Percentiles rank a stretch among this genome's conserved stretches.
These are phyloP conservation scores for Irpex sp. DNA, from an alignment of 1,284 basidiomycete species.

Conservation along the genomic window DNA sequence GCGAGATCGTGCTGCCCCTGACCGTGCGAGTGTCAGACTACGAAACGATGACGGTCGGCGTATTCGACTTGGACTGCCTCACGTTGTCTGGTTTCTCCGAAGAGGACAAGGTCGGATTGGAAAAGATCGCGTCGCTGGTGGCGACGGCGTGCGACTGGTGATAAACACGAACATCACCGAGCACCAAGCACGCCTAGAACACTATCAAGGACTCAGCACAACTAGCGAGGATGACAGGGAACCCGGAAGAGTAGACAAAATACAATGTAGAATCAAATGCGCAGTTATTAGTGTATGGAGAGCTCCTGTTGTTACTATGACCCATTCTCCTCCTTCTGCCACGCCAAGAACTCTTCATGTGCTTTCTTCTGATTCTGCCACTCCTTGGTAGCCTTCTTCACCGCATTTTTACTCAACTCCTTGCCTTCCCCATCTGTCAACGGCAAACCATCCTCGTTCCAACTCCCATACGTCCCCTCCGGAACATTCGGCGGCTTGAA, in stretches of 20 bases:
- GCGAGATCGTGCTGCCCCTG: conserved; percentile 83
- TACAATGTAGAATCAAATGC: background rate
- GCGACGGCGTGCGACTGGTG: conserved; percentile 57
- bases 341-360: conserved; percentile 73
- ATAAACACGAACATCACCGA: no score
- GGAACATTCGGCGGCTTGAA: conserved; percentile 82
- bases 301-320: background rate
- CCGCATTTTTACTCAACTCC: conserved; percentile 80
- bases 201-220: background rate
- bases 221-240: background rate
- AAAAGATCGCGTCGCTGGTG: conserved; percentile 65
- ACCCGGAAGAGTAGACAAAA: background rate
- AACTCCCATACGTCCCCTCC: conserved; percentile 69
- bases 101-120: conserved; percentile 70
- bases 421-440: conserved; percentile 81
- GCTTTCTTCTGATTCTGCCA: conserved; percentile 75
- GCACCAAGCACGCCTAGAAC: no score
- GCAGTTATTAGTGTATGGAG: background rate
- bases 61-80: conserved; percentile 84
- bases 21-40: conserved; percentile 33
- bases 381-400: conserved; percentile 83
- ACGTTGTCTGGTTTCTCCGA: conserved; percentile 68
- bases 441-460: conserved; percentile 86
- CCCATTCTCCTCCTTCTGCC: conserved; percentile 40
- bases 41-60: conserved; percentile 54